These are phyloP conservation scores for Monilinia vaccinii-corymbosi DNA, from an alignment of 2,329 filamentous ascomycete species.

Conservation along the genomic window DNA sequence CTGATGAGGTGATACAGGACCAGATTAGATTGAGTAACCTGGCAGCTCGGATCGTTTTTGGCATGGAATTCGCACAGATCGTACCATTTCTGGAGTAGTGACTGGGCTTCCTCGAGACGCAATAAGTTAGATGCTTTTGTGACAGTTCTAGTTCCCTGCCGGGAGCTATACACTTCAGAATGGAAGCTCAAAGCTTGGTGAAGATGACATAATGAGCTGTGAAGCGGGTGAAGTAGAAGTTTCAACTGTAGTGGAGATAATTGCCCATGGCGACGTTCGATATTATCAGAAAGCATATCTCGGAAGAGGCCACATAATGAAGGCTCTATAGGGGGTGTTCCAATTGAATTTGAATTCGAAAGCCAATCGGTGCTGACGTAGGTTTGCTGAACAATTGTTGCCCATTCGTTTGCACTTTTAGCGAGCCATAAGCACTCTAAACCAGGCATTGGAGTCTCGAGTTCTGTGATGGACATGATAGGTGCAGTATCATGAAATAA, in stretches of 20 bases:
- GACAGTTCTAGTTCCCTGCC: constrained; percentile 37
- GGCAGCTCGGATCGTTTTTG: constrained; percentile 47
- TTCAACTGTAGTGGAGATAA: constrained; percentile 49
- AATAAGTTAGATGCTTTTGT: constrained; percentile 51
- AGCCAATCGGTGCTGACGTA: constrained; percentile 42
- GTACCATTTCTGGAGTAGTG: constrained; percentile 57
- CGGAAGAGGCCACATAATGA: constrained; percentile 59
- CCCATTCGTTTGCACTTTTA: constrained; percentile 49
- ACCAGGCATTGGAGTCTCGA: constrained; percentile 53
- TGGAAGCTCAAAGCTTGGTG: constrained; percentile 58
- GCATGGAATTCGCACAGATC: constrained; percentile 49
- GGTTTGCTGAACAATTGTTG: constrained; percentile 46
- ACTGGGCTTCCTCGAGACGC: constrained; percentile 55
- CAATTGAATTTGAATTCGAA: constrained; percentile 26
- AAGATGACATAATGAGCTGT: constrained; percentile 55
- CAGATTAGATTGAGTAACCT: constrained; percentile 54
- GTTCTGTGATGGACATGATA: constrained; percentile 55
- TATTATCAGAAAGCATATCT: constrained; percentile 56
- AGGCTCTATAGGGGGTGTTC: constrained; percentile 41
- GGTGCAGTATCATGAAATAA: constrained; percentile 56
- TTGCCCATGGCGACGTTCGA: constrained; percentile 38
- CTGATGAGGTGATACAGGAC: constrained; percentile 63
- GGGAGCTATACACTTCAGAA: constrained; percentile 42
- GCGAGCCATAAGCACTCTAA: constrained; percentile 56
- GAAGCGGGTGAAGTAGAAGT: constrained; percentile 59